A percentile compares a stretch with the other conserved stretches of the same genome.
phyloP scores from a whole-genome alignment of 2,329 filamentous ascomycete genomes.

The Alternaria rosae region DNA sequence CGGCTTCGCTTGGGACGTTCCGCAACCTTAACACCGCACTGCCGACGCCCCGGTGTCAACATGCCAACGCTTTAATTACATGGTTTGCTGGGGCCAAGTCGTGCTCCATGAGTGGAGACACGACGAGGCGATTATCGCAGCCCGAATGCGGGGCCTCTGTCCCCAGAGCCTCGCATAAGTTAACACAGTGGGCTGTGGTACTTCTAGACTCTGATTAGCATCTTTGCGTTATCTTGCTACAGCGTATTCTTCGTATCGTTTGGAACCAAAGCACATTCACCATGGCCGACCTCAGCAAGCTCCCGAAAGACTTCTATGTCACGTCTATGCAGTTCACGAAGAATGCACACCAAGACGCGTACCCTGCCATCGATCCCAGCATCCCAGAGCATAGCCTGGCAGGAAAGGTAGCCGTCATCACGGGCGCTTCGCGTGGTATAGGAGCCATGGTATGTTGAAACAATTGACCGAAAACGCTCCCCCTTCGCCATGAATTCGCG shows the following conservation, averaged over 20 bases:
- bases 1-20: constrained; percentile 1
- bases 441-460: constrained; percentile 32
- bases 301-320: constrained; percentile 22
- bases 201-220: not conserved
- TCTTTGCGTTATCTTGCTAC: not conserved
- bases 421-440: constrained; percentile 52
- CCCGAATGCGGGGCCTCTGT: not conserved
- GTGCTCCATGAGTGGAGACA: not conserved
- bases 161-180: not conserved
- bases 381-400: constrained; percentile 38
- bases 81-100: not conserved
- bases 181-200: not conserved
- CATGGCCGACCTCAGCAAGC: constrained; percentile 18
- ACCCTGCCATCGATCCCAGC: constrained; percentile 51
- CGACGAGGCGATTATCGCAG: not conserved
- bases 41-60: not conserved
- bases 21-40: constrained; percentile 1
- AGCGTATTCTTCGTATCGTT: not conserved
- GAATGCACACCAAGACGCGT: constrained; percentile 43
- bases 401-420: constrained; percentile 51
- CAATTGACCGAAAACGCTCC: not conserved
- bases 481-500: not conserved
- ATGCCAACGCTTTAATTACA: not conserved
- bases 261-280: not conserved
- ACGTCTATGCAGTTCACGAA: constrained; percentile 20